Base-by-base conservation (phyloP, 495 filamentous ascomycete genomes). In the Amniculicola lignicola region DNA sequence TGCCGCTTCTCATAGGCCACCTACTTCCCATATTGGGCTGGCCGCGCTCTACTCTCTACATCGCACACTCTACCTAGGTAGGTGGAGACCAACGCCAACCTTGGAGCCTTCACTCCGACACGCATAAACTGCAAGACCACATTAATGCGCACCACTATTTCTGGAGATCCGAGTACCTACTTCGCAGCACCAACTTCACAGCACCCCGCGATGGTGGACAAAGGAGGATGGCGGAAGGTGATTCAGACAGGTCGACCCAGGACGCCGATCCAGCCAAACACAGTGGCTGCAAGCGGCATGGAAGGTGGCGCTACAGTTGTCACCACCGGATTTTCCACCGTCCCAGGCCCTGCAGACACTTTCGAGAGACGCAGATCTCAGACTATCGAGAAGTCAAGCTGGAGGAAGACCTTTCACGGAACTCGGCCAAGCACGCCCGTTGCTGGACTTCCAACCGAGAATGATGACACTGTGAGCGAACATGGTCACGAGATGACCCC, bases 381-480 rank as follows among this genome's bases (percentile, higher is more conserved):
- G 28, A 25, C 9, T 5, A 14, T 38, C 16, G 54, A 56, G 4
- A 49, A 39, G 53, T 21, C 46, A 1, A 28, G 45, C 12, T 57
- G 53, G 59, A 31, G 29, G 23, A 61, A 56, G 29, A 49, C 58
- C 10, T 14, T 51, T 12, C 45, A 70, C 54, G 61, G 43, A 27
- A 36, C 59, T 61, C 46, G 62, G 66, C 47, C 52, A 49, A 15
- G 39, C 54, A 65, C 66, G 46, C 66, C 66, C 49, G 3, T 56
- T 51, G 31, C 58, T 47, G 21, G 14, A 28, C 3, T 54, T 58
- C 23, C 54, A 15, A 40, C 54, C 16, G 53, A 40, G 18, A 23
- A 25, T 15, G 51, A 57, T 16, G 51, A 62, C 7, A 29, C 1
- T 12, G 57, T 57, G 12, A 49, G 52, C 31, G 62, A 69, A 15